Conservation (phyloP, 192 early-diverging fungal species). For the Phycomyces blakesleeanus region DNA sequence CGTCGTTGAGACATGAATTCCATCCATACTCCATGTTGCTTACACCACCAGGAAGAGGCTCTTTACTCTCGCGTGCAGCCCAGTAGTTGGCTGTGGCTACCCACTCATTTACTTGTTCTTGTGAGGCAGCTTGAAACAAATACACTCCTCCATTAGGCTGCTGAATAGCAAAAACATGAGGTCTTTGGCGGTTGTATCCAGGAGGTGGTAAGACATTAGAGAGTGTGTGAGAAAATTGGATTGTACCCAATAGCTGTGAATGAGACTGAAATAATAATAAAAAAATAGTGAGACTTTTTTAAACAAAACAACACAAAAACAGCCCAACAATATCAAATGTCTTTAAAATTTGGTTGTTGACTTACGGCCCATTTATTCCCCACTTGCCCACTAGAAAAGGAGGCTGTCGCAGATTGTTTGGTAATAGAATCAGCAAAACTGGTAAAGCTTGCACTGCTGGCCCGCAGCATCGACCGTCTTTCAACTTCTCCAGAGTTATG, state of each 20-base stretch:
- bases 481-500: constrained; percentile 43
- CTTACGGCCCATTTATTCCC: constrained; percentile 9
- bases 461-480: constrained; percentile 22
- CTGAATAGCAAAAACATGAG: constrained; percentile 83
- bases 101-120: constrained; percentile 78
- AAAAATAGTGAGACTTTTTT: neutral
- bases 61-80: constrained; percentile 87
- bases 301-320: neutral
- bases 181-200: constrained; percentile 74
- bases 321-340: too few relatives aligned
- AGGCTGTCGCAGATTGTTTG: neutral
- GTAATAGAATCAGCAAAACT: constrained; percentile 25
- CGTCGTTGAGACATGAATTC: constrained; percentile 50
- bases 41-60: constrained; percentile 83
- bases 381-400: neutral
- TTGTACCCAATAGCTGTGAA: constrained; percentile 39
- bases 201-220: constrained; percentile 81
- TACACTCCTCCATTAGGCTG: constrained; percentile 79
- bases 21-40: constrained; percentile 95
- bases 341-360: neutral
- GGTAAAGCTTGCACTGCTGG: constrained; percentile 22
- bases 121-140: constrained; percentile 79
- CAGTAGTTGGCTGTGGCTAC: constrained; percentile 89
- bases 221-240: constrained; percentile 75
- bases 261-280: constrained; percentile 23